These are phyloP conservation scores for Draba incana DNA, from an alignment of 345 rosid species.

Conservation along the genomic window DNA sequence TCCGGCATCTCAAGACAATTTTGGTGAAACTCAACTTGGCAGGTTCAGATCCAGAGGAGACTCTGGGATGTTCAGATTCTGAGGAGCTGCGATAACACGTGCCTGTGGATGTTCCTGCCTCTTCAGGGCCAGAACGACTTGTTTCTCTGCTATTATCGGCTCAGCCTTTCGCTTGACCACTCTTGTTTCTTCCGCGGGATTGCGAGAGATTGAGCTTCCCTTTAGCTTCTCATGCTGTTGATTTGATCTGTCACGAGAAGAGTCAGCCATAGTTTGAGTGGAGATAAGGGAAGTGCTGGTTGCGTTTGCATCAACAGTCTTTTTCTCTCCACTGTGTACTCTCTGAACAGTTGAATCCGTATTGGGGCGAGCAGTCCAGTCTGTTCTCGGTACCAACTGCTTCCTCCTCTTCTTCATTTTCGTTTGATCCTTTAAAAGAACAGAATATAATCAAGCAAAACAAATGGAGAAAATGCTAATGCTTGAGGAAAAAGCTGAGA, in stretches of 20 bases:
- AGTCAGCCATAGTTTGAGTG: slow-evolving; percentile 12
- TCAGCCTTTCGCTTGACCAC: slow-evolving; percentile 32
- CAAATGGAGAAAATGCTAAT: neutral
- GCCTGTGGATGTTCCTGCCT: slow-evolving; percentile 22
- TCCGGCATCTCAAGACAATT: neutral
- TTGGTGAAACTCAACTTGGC: slow-evolving; percentile 29
- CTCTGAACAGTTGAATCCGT: slow-evolving; percentile 7
- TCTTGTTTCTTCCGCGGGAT: slow-evolving; percentile 32
- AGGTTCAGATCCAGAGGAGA: slow-evolving; percentile 34
- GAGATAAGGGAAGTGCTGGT: slow-evolving; percentile 16
- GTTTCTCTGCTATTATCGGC: slow-evolving; percentile 27
- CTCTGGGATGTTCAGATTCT: slow-evolving; percentile 15
- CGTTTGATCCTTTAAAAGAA: slow-evolving; percentile 23
- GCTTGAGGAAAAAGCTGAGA: neutral
- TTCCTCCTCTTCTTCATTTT: slow-evolving; percentile 37
- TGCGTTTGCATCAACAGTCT: slow-evolving; percentile 19
- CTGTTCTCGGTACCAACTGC: slow-evolving; percentile 31
- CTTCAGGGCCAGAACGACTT: slow-evolving; percentile 36
- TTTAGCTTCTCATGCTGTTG: slow-evolving; percentile 35
- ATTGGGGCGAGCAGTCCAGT: slow-evolving; percentile 8
- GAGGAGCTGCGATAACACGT: slow-evolving; percentile 19
- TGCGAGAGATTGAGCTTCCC: slow-evolving; percentile 34
- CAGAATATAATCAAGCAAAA: neutral
- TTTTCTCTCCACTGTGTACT: slow-evolving; percentile 22
- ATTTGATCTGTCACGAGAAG: slow-evolving; percentile 33